Conservation (phyloP, 1,284 basidiomycete genomes). For the Ceratobasidium papillatum region DNA sequence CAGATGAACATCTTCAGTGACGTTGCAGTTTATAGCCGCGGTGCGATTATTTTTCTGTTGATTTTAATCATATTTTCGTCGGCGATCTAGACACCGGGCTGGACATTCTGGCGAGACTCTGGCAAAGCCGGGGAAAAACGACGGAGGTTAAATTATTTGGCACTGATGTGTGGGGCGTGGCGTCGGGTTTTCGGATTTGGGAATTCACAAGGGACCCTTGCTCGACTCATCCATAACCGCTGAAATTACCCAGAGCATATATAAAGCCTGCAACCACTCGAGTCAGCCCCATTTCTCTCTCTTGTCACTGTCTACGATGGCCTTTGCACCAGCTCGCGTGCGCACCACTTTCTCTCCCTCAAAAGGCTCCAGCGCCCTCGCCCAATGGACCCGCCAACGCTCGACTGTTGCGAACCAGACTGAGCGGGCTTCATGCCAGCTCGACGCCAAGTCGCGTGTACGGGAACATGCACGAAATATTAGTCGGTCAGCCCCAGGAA, state of each 20-base stretch:
- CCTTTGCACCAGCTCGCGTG: conserved; percentile 38
- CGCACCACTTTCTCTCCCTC: conserved; percentile 29
- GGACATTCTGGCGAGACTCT: neutral
- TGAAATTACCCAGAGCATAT: conserved; percentile 15
- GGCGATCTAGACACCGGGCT: neutral
- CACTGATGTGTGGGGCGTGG: conserved; percentile 2
- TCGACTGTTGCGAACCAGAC: conserved; percentile 20
- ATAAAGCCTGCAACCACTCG: neutral
- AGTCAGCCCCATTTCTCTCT: conserved; percentile 21
- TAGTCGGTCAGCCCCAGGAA: conserved; percentile 68
- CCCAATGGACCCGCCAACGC: conserved; percentile 22
- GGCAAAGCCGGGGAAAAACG: neutral
- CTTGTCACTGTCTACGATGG: conserved; percentile 20
- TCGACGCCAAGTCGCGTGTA: conserved; percentile 64
- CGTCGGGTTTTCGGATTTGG: conserved; percentile 37
- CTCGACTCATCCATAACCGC: conserved; percentile 19
- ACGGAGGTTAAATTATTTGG: neutral
- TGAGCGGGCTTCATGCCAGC: conserved; percentile 39
- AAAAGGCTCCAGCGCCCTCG: neutral
- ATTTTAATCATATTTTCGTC: neutral
- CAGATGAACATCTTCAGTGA: too few species aligned
- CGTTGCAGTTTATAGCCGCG: too few species aligned
- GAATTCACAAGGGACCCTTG: neutral
- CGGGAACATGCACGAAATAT: conserved; percentile 71
- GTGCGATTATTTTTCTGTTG: neutral